Base-by-base conservation (phyloP, 805 yeast species). In the Sugiyamaella chiloensis region DNA sequence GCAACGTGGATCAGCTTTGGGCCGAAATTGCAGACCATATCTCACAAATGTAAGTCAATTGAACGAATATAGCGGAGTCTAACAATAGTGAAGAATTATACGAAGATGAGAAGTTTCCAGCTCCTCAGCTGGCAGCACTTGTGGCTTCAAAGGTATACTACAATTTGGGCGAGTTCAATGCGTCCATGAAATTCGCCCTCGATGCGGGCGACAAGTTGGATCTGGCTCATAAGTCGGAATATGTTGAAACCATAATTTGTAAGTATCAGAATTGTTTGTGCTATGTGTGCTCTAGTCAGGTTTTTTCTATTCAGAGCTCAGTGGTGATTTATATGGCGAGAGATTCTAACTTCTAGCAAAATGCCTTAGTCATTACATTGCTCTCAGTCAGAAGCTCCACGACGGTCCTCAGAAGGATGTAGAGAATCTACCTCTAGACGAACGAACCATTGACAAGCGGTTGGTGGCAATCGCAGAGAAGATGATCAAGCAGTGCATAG, bases 1-100 rank as follows among this genome's bases (percentile, higher is more conserved):
- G 71, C 23, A 78, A 85, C 43, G 96, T 88, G 44, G 96, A 89
- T 69, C 90, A 87, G 66, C 75, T 88, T 50, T 93, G 99, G 99
- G 88, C 99, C 2, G 98, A 93, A 71, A 86, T 93, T 49, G 95
- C 99, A 49, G 93, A 93, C 69, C 82, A 78, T 61, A 79, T 93
- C 52, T 73, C 87, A 24, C 89, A 86, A 47, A 85, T 93, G 63
- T 61, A 51, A 32, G 63, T 47, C 8, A n/a, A n/a, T n/a, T n/a
- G n/a, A n/a, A n/a, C n/a, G n/a, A n/a, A n/a, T n/a, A n/a, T n/a
- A n/a, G n/a, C n/a, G n/a, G n/a, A n/a, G n/a, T n/a, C 37, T 41
- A 27, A 42, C 40, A 36, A 20, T 24, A 60, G 63, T 60, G 99
- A 93, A 70, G 95, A 88, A 54, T 72, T 93, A 46, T 89, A 83